These are phyloP conservation scores for Globisporangium acanthophoron DNA, from an alignment of 352 stramenopile species.

Conservation along the genomic window DNA sequence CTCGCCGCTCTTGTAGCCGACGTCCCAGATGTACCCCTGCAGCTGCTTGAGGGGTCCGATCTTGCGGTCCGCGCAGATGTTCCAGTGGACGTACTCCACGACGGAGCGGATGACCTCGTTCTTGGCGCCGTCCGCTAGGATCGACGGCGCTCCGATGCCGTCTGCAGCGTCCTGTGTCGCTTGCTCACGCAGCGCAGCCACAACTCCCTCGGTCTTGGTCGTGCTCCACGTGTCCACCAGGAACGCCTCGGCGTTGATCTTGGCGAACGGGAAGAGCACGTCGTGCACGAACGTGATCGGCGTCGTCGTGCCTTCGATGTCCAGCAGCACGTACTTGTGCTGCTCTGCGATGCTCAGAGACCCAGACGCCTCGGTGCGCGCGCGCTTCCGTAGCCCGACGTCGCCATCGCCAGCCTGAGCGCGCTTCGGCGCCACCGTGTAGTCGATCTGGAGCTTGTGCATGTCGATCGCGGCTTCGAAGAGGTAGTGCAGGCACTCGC, in stretches of 20 bases:
- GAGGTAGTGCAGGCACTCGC: conserved; percentile 96
- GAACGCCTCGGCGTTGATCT: conserved; percentile 52
- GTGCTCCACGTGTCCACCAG: conserved; percentile 48
- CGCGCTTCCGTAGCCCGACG: conserved; percentile 46
- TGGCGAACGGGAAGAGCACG: conserved; percentile 90
- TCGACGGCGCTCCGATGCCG: conserved; percentile 21
- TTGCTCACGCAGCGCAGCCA: conserved; percentile 42
- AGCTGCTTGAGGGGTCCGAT: conserved; percentile 86
- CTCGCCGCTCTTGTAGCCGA: conserved; percentile 81
- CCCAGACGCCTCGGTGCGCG: conserved; percentile 15
- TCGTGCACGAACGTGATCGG: conserved; percentile 96
- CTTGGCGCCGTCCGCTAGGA: conserved; percentile 15
- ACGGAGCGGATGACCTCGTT: conserved; percentile 30
- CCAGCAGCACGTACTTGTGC: conserved; percentile 90
- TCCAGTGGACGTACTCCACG: conserved; percentile 61
- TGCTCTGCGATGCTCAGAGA: conserved; percentile 52
- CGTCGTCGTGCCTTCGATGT: conserved; percentile 96
- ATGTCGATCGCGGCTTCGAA: conserved; percentile 91
- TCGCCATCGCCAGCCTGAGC: conserved; percentile 32
- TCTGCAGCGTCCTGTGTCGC: conserved; percentile 30
- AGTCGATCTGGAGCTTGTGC: conserved; percentile 83
- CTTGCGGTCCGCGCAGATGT: conserved; percentile 77
- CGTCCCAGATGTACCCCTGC: conserved; percentile 89
- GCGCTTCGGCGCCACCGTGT: conserved; percentile 29
- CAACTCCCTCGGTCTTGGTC: conserved; percentile 39